phyloP scores from a whole-genome alignment of 2,329 filamentous ascomycete genomes.

The Pseudopithomyces chartarum region DNA sequence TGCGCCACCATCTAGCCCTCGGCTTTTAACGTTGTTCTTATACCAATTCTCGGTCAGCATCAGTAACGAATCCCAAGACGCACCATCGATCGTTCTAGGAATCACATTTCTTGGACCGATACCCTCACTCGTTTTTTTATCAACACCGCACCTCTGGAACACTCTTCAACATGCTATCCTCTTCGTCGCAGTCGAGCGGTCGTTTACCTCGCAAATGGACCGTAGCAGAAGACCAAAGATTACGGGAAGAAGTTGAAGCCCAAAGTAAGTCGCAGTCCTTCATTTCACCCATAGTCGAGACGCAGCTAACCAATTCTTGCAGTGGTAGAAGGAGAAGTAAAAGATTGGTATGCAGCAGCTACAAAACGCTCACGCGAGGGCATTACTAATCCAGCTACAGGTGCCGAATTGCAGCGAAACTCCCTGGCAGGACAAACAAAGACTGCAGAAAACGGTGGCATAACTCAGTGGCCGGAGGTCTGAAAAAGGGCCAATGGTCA shows the following conservation, averaged over 20 bases:
- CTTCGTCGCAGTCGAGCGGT: conserved; percentile 18
- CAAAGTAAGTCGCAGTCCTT: conserved; percentile 17
- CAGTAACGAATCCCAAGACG: not conserved
- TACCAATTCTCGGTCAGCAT: not conserved
- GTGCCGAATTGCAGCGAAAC: conserved; percentile 44
- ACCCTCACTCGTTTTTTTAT: not conserved
- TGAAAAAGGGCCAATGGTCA: conserved; percentile 51
- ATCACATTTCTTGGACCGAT: not conserved
- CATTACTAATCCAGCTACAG: conserved; percentile 4
- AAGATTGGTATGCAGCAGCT: conserved; percentile 27
- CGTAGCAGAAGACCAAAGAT: conserved; percentile 25
- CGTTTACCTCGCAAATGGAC: conserved; percentile 37
- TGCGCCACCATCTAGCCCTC: not conserved
- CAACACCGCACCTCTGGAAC: not conserved
- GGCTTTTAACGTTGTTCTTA: not conserved
- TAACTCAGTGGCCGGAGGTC: conserved; percentile 43
- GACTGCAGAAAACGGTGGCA: conserved; percentile 53
- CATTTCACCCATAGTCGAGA: not conserved
- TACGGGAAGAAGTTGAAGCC: conserved; percentile 31
- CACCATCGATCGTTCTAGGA: not conserved
- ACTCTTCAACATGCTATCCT: conserved; percentile 5
- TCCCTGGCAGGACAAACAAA: conserved; percentile 51
- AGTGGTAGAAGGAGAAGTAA: conserved; percentile 25
- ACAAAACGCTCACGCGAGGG: not conserved
- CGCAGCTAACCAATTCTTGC: not conserved